phyloP scores from a whole-genome alignment of 1,139 yeast genomes.

The Williopsis jadinii region DNA sequence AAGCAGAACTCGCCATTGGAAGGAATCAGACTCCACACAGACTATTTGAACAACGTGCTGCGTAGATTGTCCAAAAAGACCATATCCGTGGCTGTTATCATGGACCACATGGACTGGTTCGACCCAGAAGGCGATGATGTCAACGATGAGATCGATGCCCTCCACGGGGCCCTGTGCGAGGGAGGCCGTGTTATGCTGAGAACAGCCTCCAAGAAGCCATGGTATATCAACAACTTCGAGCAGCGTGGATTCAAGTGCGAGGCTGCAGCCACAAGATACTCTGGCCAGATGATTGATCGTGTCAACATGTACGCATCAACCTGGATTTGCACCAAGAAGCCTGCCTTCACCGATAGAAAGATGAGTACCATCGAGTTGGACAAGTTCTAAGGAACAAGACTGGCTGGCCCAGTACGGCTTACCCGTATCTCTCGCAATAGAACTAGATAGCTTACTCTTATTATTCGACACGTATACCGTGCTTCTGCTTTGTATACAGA shows the following conservation, averaged over 20 bases:
- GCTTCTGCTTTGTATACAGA: too few species aligned
- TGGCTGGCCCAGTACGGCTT: not conserved
- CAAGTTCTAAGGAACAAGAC: slow-evolving; percentile 2
- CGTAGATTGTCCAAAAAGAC: slow-evolving; percentile 55
- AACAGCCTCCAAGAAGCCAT: slow-evolving; percentile 66
- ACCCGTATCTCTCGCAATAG: too few species aligned
- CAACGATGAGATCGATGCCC: slow-evolving; percentile 55
- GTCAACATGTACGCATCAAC: slow-evolving; percentile 86
- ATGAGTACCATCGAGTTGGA: slow-evolving; percentile 22
- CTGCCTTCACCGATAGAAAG: slow-evolving; percentile 15
- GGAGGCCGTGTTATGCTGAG: slow-evolving; percentile 75
- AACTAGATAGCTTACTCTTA: too few species aligned
- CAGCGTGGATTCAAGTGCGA: slow-evolving; percentile 57
- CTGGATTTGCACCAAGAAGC: slow-evolving; percentile 65
- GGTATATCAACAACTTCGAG: slow-evolving; percentile 71
- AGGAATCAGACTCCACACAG: slow-evolving; percentile 72
- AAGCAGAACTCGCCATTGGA: slow-evolving; percentile 42
- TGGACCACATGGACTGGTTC: slow-evolving; percentile 95
- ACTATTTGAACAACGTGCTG: slow-evolving; percentile 68
- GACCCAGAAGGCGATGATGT: slow-evolving; percentile 61
- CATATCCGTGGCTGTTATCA: slow-evolving; percentile 69
- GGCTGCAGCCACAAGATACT: slow-evolving; percentile 60
- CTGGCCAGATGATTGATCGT: slow-evolving; percentile 65
- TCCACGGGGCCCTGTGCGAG: slow-evolving; percentile 52
- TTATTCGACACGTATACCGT: too few species aligned